Evolutionary conservation across 345 rosid species (phyloP).

Genomic region (Psidium friedrichsthalianum): DNA sequence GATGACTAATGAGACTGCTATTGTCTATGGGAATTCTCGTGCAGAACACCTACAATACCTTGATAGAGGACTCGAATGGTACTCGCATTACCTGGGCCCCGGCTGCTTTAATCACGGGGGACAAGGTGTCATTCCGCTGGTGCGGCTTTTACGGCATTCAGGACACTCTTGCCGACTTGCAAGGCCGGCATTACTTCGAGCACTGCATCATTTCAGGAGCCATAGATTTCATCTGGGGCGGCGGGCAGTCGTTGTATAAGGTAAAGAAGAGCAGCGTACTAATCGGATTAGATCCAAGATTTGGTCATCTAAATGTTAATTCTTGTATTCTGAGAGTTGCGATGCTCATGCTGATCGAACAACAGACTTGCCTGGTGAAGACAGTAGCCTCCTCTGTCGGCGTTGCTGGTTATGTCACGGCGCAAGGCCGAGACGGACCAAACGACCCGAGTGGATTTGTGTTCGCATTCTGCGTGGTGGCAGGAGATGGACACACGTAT

Average conservation of each 20-base stretch:
- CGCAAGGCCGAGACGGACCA: constrained; percentile 8
- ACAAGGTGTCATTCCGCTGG: background rate
- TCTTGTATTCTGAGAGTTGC: background rate
- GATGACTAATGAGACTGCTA: background rate
- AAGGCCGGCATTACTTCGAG: constrained; percentile 1
- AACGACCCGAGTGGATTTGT: constrained; percentile 15
- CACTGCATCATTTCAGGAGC: background rate
- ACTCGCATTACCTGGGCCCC: background rate
- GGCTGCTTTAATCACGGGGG: background rate
- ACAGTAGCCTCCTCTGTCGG: background rate
- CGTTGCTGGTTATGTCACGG: constrained; percentile 18
- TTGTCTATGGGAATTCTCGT: background rate
- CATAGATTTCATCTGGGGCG: constrained; percentile 7
- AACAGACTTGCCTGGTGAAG: background rate
- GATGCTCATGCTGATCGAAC: background rate
- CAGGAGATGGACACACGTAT: constrained; percentile 7
- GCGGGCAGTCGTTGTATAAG: background rate
- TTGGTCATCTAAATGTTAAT: background rate
- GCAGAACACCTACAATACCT: background rate
- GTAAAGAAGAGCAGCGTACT: background rate
- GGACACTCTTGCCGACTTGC: background rate
- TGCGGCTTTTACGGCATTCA: background rate
- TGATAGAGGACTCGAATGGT: background rate
- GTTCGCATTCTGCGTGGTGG: constrained; percentile 2
- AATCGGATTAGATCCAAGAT: background rate